Conservation (phyloP, 257 asterid genomes). For the Fraxinus excelsior region DNA sequence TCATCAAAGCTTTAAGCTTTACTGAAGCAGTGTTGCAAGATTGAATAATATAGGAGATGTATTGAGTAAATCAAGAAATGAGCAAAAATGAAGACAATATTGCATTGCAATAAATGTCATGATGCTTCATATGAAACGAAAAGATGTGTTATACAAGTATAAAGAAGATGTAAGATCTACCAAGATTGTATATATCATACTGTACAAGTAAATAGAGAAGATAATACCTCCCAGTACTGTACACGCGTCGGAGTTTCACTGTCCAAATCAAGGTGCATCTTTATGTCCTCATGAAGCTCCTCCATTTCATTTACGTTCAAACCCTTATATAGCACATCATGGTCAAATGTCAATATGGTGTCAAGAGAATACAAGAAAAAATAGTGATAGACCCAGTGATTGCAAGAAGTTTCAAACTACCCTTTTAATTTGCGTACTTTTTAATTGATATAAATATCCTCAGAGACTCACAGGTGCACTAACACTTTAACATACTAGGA, state of each 20-base stretch:
- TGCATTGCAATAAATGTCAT: slow-evolving; percentile 1
- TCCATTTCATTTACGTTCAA: slow-evolving; percentile 87
- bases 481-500: neutral
- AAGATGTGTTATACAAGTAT: slow-evolving; percentile 12
- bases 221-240: slow-evolving; percentile 84
- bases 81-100: slow-evolving; percentile 9
- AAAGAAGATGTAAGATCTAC: slow-evolving; percentile 8
- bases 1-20: neutral
- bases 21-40: neutral
- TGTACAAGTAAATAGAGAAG: neutral
- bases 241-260: slow-evolving; percentile 77
- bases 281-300: slow-evolving; percentile 89
- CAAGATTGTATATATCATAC: neutral
- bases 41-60: neutral
- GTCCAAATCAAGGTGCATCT: slow-evolving; percentile 89
- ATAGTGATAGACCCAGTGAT: neutral
- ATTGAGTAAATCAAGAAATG: slow-evolving; percentile 15
- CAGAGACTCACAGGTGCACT: neutral
- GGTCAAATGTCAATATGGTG: slow-evolving; percentile 29
- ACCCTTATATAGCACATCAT: slow-evolving; percentile 49
- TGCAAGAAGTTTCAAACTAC: neutral
- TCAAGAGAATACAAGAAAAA: slow-evolving; percentile 12
- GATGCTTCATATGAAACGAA: neutral
- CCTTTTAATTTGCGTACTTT: neutral
- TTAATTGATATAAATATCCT: neutral